Base-by-base conservation (phyloP, 768 basidiomycete genomes). In the Phylloporus sp. region DNA sequence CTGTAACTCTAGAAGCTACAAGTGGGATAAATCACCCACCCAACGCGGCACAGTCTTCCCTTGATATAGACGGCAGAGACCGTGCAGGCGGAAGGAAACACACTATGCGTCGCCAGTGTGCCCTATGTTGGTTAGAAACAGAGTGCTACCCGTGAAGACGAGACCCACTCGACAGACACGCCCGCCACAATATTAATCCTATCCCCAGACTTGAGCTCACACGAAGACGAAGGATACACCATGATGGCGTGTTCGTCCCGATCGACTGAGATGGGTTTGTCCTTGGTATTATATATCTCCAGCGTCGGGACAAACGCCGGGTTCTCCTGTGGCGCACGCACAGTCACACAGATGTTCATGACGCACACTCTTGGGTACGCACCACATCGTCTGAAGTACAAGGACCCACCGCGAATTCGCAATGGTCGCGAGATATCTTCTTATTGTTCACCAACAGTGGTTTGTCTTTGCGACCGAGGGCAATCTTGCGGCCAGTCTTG, bases 361-460 rank as follows among this genome's bases (percentile, higher is more conserved):
- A n/a, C 39, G 36, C 8, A 26, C 21, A 21, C n/a, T 1, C n/a
- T 22, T 20, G 31, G 45, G n/a, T 17, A 49, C 82, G 48, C 57
- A 87, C 86, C 48, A 73, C 71, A 48, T 86, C 74, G 31, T 80
- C 77, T 13, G 59, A 52, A 1, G 75, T 64, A 44, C 73, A 83
- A 4, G 66, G 51, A 2, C 73, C 81, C 4, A 89, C 80, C 6
- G 67, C 65, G 45, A 90, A 76, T 38, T 71, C 64, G 38, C 78
- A 80, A 52, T 86, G 81, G 18, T 77, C 68, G 23, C 74, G 71
- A 0, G 86, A 89, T 37, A 90, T 72, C 59, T 79, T 82, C 57
- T 80, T 81, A 66, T 71, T 74, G 48, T 75, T 75, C 37, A 89
- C 65, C 5, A 71, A 23, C 2, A 90, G 66, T 0, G 70, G 69